Evolutionary conservation across 805 yeast species (phyloP), one percentile per base, ranked within the genome.

Genomic region (Myxozyma udenii): DNA sequence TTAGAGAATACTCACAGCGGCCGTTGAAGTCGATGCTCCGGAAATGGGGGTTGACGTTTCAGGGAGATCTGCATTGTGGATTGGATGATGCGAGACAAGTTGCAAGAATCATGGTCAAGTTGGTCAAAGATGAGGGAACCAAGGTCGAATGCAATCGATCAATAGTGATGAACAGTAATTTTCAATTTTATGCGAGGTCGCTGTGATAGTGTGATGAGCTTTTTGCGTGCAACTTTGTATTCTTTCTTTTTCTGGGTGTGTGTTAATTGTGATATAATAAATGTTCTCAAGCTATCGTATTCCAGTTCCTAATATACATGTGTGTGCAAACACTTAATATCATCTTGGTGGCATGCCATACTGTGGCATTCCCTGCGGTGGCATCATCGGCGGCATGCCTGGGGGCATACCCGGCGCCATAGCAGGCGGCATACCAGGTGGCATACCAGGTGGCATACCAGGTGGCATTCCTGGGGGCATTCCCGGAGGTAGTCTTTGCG

Each of bases 11-110:
- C 4, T 11, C 21, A 9, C 9, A 25, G 11, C 25, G 44, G 3
- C 40, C 44, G 18, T 23, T 58, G 38, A 24, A 38, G n/a, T 56
- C 47, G 5, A 58, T 58, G 60, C 50, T 58, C 11, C 37, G 22
- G 3, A 19, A 23, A 12, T 53, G 44, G 48, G 41, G 48, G 11
- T 41, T 45, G 12, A n/a, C 38, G 24, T 53, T 53, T 44, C 45
- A 47, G 25, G 51, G 51, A 3, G 11, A 22, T 21, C 1, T 36
- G 37, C 51, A 47, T 32, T 41, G 41, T 4, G 51, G 51, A 4
- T 11, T 47, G 14, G 51, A 47, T 41, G 51, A 47, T 35, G 51
- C 51, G 2, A 30, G 46, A 23, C 46, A 47, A 24, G 46, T 47
- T 22, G 51, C 51, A 3, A 19, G 51, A 12, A 41, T 47, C 7